A percentile compares a stretch with the other conserved stretches of the same genome.
Conservation (phyloP, 495 filamentous ascomycete genomes). For the Penicillium roqueforti region DNA sequence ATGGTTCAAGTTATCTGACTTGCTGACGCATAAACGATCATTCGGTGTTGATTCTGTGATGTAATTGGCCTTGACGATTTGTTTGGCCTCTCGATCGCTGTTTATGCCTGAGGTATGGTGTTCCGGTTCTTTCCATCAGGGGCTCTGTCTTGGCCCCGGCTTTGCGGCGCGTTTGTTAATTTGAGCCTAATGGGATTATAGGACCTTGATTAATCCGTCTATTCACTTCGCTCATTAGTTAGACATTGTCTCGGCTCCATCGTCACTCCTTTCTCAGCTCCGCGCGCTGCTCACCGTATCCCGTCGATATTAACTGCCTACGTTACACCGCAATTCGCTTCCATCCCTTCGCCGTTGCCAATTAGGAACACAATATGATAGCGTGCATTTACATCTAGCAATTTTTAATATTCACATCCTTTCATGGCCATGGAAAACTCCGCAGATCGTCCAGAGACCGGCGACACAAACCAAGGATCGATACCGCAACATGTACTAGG, state of each 20-base stretch:
- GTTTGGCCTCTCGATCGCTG: constrained; percentile 4
- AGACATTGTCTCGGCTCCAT: background rate
- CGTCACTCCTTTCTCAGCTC: constrained; percentile 20
- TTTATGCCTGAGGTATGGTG: constrained; percentile 10
- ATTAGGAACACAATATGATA: constrained; percentile 21
- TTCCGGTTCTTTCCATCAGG: constrained; percentile 19
- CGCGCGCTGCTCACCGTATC: background rate
- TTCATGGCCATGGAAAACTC: constrained; percentile 26
- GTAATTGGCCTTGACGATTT: constrained; percentile 15
- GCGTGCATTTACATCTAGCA: constrained; percentile 13
- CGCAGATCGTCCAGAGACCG: constrained; percentile 24
- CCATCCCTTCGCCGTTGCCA: background rate
- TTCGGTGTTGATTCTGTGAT: constrained; percentile 13
- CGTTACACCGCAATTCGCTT: background rate
- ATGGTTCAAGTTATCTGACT: background rate
- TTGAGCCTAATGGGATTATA: constrained; percentile 10
- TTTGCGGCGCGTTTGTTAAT: constrained; percentile 9
- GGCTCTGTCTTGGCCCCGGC: constrained; percentile 13
- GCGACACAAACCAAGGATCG: constrained; percentile 22
- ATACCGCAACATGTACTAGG: constrained; percentile 34
- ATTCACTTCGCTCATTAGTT: constrained; percentile 13
- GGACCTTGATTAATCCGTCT: constrained; percentile 2
- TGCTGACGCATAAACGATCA: constrained; percentile 6
- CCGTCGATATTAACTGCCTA: background rate
- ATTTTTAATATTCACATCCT: background rate